Percentiles rank a stretch among this genome's conserved stretches.
Conservation (phyloP, 805 yeast species). For the Pichia paraexigua region DNA sequence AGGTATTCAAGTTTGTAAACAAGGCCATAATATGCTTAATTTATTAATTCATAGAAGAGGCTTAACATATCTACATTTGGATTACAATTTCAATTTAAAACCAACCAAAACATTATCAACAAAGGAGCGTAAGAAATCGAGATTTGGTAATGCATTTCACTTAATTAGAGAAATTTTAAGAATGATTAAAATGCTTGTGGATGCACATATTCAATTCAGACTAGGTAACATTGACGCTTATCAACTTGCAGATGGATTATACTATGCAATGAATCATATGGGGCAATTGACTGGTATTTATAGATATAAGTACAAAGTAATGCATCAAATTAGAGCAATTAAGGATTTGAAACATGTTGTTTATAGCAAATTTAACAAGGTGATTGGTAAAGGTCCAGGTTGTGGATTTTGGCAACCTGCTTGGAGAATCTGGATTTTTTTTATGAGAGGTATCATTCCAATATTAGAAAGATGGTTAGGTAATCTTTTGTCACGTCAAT, state of each 20-base stretch:
- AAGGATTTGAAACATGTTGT: constrained; percentile 92
- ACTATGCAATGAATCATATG: constrained; percentile 83
- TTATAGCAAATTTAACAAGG: constrained; percentile 71
- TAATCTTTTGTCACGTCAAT: constrained; percentile 82
- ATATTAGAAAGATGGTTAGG: constrained; percentile 92
- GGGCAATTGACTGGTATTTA: constrained; percentile 97
- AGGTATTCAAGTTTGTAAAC: constrained; percentile 85
- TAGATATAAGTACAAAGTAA: constrained; percentile 92
- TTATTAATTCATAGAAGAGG: constrained; percentile 86
- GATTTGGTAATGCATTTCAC: constrained; percentile 96
- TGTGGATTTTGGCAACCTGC: constrained; percentile 99
- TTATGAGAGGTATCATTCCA: constrained; percentile 87
- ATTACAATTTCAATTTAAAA: constrained; percentile 89
- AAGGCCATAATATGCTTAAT: constrained; percentile 91
- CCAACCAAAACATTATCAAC: constrained; percentile 96
- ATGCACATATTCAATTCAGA: constrained; percentile 86
- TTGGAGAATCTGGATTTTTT: constrained; percentile 94
- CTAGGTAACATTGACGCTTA: constrained; percentile 87
- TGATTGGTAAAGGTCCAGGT: constrained; percentile 97
- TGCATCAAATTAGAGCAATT: constrained; percentile 96
- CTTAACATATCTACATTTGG: constrained; percentile 84
- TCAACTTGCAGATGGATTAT: constrained; percentile 90
- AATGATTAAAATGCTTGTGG: constrained; percentile 79
- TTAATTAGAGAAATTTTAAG: constrained; percentile 82
- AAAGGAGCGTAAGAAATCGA: constrained; percentile 88